These are phyloP conservation scores for Saccharomycopsis fibuligera DNA, from an alignment of 805 yeast genomes.

Conservation along the genomic window DNA sequence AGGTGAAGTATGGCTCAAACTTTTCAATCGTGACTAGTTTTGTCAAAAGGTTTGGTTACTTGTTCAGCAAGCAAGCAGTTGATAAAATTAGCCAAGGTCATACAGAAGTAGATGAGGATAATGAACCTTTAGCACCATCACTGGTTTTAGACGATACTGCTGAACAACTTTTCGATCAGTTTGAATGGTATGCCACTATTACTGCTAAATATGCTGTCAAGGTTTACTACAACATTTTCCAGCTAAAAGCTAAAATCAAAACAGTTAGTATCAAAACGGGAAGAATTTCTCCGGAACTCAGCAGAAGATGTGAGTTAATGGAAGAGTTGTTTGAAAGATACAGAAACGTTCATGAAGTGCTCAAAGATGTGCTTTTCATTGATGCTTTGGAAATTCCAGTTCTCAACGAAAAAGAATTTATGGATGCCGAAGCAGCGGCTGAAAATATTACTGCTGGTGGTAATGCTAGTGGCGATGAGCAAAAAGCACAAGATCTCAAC, in stretches of 20 bases:
- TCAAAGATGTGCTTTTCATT: constrained; percentile 36
- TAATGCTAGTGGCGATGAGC: constrained; percentile 16
- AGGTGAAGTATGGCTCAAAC: constrained; percentile 23
- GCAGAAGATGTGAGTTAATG: constrained; percentile 30
- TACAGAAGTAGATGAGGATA: too few species aligned
- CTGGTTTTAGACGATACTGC: too few species aligned
- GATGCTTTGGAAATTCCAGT: constrained; percentile 32
- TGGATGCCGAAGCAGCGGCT: constrained; percentile 24
- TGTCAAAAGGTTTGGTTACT: constrained; percentile 34
- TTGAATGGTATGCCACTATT: constrained; percentile 2
- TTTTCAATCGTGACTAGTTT: constrained; percentile 36
- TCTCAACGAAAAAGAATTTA: constrained; percentile 21
- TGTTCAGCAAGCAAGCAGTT: not conserved
- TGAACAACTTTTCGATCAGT: not conserved
- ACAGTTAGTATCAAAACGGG: constrained; percentile 6
- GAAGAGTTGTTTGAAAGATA: constrained; percentile 39
- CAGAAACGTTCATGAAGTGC: constrained; percentile 33
- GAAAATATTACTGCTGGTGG: constrained; percentile 24
- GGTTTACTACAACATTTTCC: not conserved
- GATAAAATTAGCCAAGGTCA: not conserved
- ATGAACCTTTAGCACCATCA: too few species aligned
- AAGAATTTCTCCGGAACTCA: constrained; percentile 29
- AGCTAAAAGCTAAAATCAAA: not conserved
- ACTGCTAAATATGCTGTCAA: constrained; percentile 1
- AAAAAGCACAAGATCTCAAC: constrained; percentile 4